Conservation (phyloP, 1,284 basidiomycete species). For the Caloboletus inedulis region DNA sequence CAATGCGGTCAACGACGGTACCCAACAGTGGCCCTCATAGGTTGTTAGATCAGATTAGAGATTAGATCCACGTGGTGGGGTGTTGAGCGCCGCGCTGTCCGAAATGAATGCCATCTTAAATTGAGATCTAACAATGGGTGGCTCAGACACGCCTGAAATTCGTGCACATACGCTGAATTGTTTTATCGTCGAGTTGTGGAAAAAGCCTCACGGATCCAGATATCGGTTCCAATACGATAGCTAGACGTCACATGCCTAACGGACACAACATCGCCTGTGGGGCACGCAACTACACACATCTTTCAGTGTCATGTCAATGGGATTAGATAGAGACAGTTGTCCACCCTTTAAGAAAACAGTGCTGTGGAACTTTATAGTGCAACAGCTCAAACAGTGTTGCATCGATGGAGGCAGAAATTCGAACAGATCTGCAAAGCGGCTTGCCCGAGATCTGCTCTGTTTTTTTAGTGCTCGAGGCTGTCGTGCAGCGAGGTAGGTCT, state of each 20-base stretch:
- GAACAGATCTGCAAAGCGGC: background rate
- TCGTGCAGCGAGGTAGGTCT: background rate
- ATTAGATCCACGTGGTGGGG: no score
- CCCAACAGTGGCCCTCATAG: no score
- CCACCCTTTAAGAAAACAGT: background rate
- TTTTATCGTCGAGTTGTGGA: no score
- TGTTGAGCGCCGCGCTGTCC: no score
- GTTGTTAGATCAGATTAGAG: no score
- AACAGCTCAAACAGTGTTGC: background rate
- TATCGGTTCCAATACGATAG: background rate
- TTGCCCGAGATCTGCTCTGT: no score
- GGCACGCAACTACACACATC: background rate
- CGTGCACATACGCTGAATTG: no score
- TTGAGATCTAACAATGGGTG: no score
- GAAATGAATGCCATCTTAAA: no score
- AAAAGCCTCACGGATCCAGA: background rate
- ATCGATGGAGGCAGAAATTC: background rate
- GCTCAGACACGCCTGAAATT: no score
- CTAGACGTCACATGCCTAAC: background rate
- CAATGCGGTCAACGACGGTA: no score
- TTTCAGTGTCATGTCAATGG: background rate
- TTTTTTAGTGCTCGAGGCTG: background rate
- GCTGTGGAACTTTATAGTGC: background rate
- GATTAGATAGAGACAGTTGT: background rate
- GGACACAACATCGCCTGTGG: background rate